These are phyloP conservation scores for Zostera marina DNA, from an alignment of 116 monocot species.

Conservation along the genomic window DNA sequence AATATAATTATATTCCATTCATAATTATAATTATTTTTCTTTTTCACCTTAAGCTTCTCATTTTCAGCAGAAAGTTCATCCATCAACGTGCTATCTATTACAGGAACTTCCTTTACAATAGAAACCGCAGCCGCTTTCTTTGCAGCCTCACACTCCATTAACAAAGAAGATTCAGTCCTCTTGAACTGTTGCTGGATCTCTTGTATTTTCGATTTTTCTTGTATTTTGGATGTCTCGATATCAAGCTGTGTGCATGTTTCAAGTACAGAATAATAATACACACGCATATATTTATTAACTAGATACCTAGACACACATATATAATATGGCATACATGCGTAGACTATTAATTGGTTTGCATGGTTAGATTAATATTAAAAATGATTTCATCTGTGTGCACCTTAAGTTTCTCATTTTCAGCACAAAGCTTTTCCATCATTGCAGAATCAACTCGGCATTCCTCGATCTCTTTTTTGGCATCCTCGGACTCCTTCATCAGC, in stretches of 20 bases:
- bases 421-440: conserved; percentile 53
- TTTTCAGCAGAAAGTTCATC: conserved; percentile 82
- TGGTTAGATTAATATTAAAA: too few species aligned
- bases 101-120: conserved; percentile 61
- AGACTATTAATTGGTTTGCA: too few species aligned
- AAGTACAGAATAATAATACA: neutral
- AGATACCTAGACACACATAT: too few species aligned
- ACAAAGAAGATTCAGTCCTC: conserved; percentile 50
- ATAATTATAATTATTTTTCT: too few species aligned
- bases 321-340: too few species aligned
- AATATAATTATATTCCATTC: too few species aligned
- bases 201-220: conserved; percentile 74
- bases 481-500: conserved; percentile 59
- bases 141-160: conserved; percentile 55
- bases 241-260: too few species aligned
- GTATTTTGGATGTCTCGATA: conserved; percentile 77
- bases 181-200: conserved; percentile 52
- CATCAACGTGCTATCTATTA: conserved; percentile 58
- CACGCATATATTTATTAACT: too few species aligned
- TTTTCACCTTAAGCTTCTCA: conserved; percentile 36
- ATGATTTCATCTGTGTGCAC: conserved; percentile 7
- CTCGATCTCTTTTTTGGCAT: conserved; percentile 55
- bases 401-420: conserved; percentile 75
- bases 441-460: conserved; percentile 52
- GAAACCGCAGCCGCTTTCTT: conserved; percentile 58